phyloP scores from a whole-genome alignment of 2,329 filamentous ascomycete genomes.

The Aureobasidium pullulans region DNA sequence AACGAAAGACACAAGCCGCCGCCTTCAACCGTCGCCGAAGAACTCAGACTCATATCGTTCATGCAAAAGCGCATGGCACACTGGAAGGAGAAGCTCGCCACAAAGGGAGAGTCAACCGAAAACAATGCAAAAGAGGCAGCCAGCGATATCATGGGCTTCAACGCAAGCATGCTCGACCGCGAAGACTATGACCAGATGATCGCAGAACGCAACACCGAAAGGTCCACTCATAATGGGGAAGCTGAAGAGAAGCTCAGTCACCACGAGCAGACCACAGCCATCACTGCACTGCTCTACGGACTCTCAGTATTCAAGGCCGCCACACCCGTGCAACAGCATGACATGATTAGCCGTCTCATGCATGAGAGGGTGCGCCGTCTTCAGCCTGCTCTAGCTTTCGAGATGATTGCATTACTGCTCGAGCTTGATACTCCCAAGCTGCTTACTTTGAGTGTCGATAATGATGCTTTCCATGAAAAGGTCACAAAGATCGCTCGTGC shows the following conservation, averaged over 20 bases:
- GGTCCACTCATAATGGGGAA: too few relatives aligned
- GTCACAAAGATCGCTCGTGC: not conserved
- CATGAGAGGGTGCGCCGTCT: not conserved
- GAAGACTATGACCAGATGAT: not conserved
- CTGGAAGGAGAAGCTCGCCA: not conserved
- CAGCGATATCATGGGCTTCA: not conserved
- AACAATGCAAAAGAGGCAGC: not conserved
- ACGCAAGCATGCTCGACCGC: not conserved
- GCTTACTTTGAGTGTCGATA: not conserved
- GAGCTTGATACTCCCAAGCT: not conserved
- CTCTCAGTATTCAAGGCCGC: not conserved
- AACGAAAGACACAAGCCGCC: too few relatives aligned
- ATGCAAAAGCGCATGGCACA: not conserved
- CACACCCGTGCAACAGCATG: not conserved
- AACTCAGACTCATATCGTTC: not conserved
- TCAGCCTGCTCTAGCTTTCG: not conserved
- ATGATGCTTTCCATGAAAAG: not conserved
- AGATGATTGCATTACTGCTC: not conserved
- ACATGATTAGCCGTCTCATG: not conserved
- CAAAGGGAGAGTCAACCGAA: not conserved
- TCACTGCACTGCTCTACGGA: not conserved
- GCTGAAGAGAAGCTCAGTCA: not conserved
- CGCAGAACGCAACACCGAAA: too few relatives aligned
- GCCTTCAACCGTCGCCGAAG: too few relatives aligned
- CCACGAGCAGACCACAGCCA: not conserved